These are phyloP conservation scores for Salvia miltiorrhiza DNA, from an alignment of 257 asterid species.

Conservation along the genomic window DNA sequence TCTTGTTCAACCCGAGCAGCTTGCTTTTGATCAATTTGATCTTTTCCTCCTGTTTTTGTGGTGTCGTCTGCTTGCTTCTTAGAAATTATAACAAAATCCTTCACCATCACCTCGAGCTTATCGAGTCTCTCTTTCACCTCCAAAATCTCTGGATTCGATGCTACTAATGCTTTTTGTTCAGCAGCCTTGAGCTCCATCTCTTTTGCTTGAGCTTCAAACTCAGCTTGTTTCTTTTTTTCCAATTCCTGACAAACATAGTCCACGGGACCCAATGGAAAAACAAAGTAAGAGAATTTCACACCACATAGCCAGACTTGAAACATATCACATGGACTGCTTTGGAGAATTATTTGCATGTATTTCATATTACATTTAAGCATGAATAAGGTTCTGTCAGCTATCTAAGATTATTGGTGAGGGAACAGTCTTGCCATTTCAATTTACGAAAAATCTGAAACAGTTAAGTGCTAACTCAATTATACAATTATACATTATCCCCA, in stretches of 20 bases:
- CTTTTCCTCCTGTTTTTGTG: slow-evolving; percentile 16
- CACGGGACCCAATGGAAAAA: slow-evolving; percentile 10
- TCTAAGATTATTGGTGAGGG: not conserved
- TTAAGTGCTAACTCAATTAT: not conserved
- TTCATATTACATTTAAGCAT: not conserved
- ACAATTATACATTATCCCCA: not conserved
- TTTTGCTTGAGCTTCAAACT: slow-evolving; percentile 80
- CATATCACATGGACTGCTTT: slow-evolving; percentile 7
- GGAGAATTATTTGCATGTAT: slow-evolving; percentile 6
- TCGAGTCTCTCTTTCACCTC: slow-evolving; percentile 76
- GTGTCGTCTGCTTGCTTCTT: slow-evolving; percentile 36
- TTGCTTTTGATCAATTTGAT: slow-evolving; percentile 19
- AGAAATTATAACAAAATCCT: slow-evolving; percentile 52
- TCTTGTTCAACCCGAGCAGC: slow-evolving; percentile 23
- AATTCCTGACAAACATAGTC: slow-evolving; percentile 46
- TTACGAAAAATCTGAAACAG: not conserved
- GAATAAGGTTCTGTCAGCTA: slow-evolving; percentile 6
- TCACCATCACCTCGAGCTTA: slow-evolving; percentile 63
- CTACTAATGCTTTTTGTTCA: slow-evolving; percentile 46
- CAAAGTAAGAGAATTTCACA: not conserved
- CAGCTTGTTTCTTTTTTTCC: slow-evolving; percentile 77
- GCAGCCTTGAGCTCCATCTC: slow-evolving; percentile 71
- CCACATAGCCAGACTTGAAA: slow-evolving; percentile 1
- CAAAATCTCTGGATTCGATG: slow-evolving; percentile 58
- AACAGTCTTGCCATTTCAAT: not conserved